Evolutionary conservation across 768 basidiomycete genomes (phyloP).

Genomic region (Podaxis carcinomalis): DNA sequence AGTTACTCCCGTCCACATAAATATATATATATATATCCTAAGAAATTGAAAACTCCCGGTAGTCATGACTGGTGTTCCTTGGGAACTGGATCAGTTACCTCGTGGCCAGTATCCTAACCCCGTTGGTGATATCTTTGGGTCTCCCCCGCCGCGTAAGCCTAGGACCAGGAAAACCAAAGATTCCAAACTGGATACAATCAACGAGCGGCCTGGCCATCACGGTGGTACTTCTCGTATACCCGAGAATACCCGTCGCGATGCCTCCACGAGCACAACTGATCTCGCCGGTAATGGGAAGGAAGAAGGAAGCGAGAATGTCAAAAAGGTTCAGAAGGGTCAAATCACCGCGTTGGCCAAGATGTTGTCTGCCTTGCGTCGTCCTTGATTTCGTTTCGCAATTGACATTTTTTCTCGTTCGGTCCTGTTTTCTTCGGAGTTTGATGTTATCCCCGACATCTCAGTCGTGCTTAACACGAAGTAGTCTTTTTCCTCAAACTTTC

Average conservation of each 20-base stretch:
- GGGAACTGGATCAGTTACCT: constrained; percentile 68
- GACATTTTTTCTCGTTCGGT: constrained; percentile 6
- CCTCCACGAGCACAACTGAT: constrained; percentile 73
- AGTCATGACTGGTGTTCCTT: constrained; percentile 79
- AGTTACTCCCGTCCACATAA: constrained; percentile 24
- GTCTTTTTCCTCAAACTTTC: background rate
- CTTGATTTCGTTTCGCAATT: constrained; percentile 10
- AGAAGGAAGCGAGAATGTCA: constrained; percentile 29
- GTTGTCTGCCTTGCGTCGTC: constrained; percentile 73
- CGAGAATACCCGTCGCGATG: constrained; percentile 53
- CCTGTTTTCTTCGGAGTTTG: constrained; percentile 10
- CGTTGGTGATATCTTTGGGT: constrained; percentile 58
- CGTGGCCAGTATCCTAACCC: constrained; percentile 61
- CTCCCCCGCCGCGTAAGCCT: constrained; percentile 57
- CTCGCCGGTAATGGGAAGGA: constrained; percentile 44
- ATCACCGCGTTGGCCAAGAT: constrained; percentile 90
- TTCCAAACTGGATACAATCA: constrained; percentile 68
- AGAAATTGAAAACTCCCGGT: constrained; percentile 10
- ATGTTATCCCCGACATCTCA: constrained; percentile 9
- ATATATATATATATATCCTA: background rate
- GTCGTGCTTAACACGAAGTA: constrained; percentile 11
- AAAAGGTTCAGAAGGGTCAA: constrained; percentile 88
- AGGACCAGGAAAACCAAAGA: constrained; percentile 68
- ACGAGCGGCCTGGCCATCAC: constrained; percentile 50
- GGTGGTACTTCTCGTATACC: constrained; percentile 32